Conservation (phyloP, 2,329 filamentous ascomycete species). For the Cadophora luteo-olivacea region DNA sequence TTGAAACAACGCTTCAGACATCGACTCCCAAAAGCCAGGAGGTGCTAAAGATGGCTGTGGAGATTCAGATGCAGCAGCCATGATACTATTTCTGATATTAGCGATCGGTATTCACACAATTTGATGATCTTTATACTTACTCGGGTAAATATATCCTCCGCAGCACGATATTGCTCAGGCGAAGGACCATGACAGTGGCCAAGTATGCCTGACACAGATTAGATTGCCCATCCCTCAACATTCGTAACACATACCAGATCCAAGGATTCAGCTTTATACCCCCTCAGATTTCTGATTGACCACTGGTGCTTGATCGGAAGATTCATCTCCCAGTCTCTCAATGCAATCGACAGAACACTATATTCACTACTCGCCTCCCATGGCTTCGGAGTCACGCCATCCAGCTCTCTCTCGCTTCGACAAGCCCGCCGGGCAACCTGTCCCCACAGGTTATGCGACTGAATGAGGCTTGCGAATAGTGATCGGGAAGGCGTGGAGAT, state of each 20-base stretch:
- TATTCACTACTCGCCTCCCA: constrained; percentile 43
- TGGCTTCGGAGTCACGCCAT: constrained; percentile 28
- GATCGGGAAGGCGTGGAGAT: constrained; percentile 40
- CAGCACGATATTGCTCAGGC: constrained; percentile 48
- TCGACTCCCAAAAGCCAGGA: constrained; percentile 40
- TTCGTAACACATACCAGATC: constrained; percentile 38
- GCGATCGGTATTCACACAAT: neutral
- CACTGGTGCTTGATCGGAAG: constrained; percentile 45
- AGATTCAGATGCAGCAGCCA: constrained; percentile 21
- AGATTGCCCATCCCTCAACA: neutral
- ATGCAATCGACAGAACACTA: constrained; percentile 28
- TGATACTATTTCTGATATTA: constrained; percentile 40
- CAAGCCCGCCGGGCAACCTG: constrained; percentile 45
- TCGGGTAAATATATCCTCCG: constrained; percentile 38
- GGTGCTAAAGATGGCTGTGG: constrained; percentile 28
- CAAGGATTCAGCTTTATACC: constrained; percentile 45
- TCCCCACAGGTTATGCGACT: constrained; percentile 49
- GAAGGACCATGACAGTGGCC: constrained; percentile 46
- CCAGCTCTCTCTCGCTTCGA: constrained; percentile 11
- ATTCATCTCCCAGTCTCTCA: constrained; percentile 43
- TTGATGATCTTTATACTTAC: neutral
- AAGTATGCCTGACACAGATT: constrained; percentile 42
- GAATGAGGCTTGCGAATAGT: constrained; percentile 48
- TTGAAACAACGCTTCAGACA: constrained; percentile 45
- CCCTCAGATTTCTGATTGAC: constrained; percentile 48